Conservation (phyloP, 352 stramenopile species). For the Phytophthora uliginosa region DNA sequence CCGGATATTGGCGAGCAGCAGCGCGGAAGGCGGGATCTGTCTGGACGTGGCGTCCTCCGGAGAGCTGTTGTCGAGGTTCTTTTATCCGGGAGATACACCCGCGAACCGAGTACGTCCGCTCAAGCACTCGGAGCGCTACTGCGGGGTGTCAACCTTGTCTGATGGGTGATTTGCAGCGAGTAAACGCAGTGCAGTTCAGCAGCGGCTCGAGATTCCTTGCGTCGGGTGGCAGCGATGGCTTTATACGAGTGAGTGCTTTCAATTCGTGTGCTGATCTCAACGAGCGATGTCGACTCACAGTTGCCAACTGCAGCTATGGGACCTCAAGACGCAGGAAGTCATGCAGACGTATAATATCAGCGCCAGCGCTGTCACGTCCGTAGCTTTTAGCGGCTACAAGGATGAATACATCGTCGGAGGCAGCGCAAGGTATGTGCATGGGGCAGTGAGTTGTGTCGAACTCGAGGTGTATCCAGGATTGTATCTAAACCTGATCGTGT, state of each 20-base stretch:
- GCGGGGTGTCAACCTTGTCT: not conserved
- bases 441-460: too few relatives aligned
- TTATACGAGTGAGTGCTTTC: conserved; percentile 44
- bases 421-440: conserved; percentile 57
- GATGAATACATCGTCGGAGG: conserved; percentile 79
- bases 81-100: conserved; percentile 53
- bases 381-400: conserved; percentile 79
- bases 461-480: not conserved
- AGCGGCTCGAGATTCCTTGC: conserved; percentile 76
- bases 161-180: conserved; percentile 34
- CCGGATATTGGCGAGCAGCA: conserved; percentile 74
- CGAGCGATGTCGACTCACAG: not conserved
- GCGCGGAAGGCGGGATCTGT: conserved; percentile 68
- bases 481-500: not conserved
- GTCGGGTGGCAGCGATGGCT: conserved; percentile 66
- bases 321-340: conserved; percentile 81
- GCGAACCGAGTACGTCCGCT: conserved; percentile 44
- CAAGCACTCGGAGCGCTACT: too few relatives aligned
- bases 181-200: conserved; percentile 80
- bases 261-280: not conserved
- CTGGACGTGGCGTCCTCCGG: conserved; percentile 63
- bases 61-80: conserved; percentile 74
- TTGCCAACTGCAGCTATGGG: conserved; percentile 56
- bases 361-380: conserved; percentile 67
- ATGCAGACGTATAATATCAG: conserved; percentile 75